Conservation (phyloP, 2,329 filamentous ascomycete genomes). For the Diaporthe velutina region DNA sequence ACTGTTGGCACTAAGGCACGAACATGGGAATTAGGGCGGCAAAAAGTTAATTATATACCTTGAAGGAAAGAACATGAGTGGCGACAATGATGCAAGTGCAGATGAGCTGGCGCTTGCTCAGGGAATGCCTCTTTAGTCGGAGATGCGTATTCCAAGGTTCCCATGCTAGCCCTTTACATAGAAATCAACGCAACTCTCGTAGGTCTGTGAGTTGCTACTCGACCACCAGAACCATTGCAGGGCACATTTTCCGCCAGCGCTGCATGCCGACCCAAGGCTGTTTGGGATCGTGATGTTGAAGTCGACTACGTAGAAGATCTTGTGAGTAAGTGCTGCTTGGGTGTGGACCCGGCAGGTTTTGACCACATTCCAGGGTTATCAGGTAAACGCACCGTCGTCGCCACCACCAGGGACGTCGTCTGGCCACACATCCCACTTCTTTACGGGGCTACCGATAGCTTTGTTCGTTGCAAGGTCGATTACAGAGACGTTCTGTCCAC, state of each 20-base stretch:
- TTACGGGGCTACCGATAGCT: slow-evolving; percentile 7
- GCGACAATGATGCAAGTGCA: background rate
- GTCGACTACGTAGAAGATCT: background rate
- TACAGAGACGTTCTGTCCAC: slow-evolving; percentile 7
- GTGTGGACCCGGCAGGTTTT: background rate
- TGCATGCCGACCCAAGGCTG: background rate
- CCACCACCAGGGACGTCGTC: background rate
- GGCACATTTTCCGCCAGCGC: slow-evolving; percentile 8
- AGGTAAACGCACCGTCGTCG: background rate
- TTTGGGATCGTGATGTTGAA: slow-evolving; percentile 16
- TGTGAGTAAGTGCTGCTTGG: background rate
- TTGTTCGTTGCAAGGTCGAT: background rate
- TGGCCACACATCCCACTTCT: slow-evolving; percentile 13
- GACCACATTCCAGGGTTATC: too few species aligned
- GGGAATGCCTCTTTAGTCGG: too few species aligned
- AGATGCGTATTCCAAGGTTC: background rate
- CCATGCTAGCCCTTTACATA: background rate
- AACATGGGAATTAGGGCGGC: background rate
- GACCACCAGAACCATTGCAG: slow-evolving; percentile 28
- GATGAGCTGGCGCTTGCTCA: background rate
- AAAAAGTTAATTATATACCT: background rate
- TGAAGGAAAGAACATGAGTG: background rate
- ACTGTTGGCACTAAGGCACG: background rate
- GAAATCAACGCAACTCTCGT: slow-evolving; percentile 22
- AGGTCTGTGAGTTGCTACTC: slow-evolving; percentile 18